Evolutionary conservation across 768 basidiomycete species (phyloP), one percentile per base, ranked within the genome.

Genomic region (Butyriboletus loyo): DNA sequence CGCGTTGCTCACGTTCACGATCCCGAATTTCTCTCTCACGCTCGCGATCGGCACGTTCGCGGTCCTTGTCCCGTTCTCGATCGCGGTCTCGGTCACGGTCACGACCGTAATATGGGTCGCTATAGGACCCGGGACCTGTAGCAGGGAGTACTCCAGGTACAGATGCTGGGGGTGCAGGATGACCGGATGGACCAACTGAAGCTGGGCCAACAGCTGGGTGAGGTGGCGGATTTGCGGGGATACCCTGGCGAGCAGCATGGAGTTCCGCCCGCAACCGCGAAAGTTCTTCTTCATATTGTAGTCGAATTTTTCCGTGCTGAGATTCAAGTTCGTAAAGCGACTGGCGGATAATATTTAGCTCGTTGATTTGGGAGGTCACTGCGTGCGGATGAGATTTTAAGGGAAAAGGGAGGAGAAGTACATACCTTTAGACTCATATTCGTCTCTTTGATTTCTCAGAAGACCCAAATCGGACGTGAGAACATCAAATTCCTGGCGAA

Each of bases 321-420:
- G 84, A 74, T 67, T 99, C 96, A 50, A 99, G 85, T 58, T 98
- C 93, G 65, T 94, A 95, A 11, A 98, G 77, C 2, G 89, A 84
- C 63, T 92, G 87, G 32, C 93, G 83, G 63, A 99, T 93, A 65
- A 87, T 84, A 59, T 87, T 89, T 49, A 98, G 76, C 67, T 98
- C 96, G 67, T 85, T 88, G 56, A 98, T 85, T 71, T 98, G 96
- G 25, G 77, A 77, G 5, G 81, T 79, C 44, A 92, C 91, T 92
- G 66, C 1, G 22, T 25, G 45, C 10, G 47, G 46, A 53, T 63
- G 50, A 58, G 54, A 36, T 36, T 48, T 46, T n/a, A 34, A 44
- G 32, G 49, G 7, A 24, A 40, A 6, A 27, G 42, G 49, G 27
- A n/a, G 54, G 42, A 22, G 24, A 8, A 17, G 41, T 41, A 28